A percentile compares a stretch with the other conserved stretches of the same genome.
Conservation (phyloP, 306 rosid genomes). For the Lithocarpus polystachyus region DNA sequence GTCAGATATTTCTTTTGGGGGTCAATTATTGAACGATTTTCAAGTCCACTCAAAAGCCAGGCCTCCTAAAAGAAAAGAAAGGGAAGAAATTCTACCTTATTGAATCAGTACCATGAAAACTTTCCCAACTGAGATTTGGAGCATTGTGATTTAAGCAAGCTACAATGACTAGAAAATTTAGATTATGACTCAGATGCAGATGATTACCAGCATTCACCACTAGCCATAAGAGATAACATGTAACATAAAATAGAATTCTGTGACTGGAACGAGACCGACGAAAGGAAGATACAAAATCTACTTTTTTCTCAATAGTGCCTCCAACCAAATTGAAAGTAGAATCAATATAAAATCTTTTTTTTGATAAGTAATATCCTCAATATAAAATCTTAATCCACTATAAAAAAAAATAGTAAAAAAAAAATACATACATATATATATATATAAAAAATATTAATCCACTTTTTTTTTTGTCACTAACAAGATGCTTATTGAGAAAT, state of each 20-base stretch:
- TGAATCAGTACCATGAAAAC: neutral
- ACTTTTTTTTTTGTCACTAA: neutral
- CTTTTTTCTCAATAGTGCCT: neutral
- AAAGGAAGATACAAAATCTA: neutral
- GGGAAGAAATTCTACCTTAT: neutral
- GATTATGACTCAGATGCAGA: neutral
- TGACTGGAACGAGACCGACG: neutral
- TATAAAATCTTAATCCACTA: too few relatives aligned
- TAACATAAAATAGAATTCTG: neutral
- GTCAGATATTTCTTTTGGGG: constrained; percentile 25
- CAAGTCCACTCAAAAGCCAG: constrained; percentile 19
- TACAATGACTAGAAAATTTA: neutral
- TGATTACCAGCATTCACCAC: neutral
- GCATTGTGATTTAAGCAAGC: neutral
- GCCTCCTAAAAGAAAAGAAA: constrained; percentile 9
- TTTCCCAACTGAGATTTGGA: neutral
- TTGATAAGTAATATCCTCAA: too few relatives aligned
- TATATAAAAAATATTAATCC: too few relatives aligned
- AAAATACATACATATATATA: too few relatives aligned
- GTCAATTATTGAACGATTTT: constrained; percentile 33
- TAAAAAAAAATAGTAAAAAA: too few relatives aligned
- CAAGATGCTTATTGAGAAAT: neutral
- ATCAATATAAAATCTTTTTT: neutral
- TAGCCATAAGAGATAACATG: neutral
- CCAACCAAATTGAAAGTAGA: neutral